Percentiles rank a stretch among this genome's conserved stretches.
Conservation (phyloP, 2,329 filamentous ascomycete genomes). For the Grosmannia serpens region DNA sequence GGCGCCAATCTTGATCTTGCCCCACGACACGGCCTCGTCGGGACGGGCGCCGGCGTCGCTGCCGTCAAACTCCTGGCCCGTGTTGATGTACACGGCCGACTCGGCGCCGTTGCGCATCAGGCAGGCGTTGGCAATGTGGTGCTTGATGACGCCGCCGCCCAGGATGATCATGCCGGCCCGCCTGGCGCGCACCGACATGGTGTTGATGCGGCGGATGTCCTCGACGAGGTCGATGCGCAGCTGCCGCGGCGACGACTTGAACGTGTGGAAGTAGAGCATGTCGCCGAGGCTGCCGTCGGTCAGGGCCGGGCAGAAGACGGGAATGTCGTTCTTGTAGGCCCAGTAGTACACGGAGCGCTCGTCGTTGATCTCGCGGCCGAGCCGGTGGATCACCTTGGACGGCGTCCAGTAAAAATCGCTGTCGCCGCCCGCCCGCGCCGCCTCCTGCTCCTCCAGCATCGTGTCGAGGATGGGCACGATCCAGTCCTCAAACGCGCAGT, state of each 20-base stretch:
- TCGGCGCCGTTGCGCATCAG: conserved; percentile 97
- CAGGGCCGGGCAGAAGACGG: conserved; percentile 90
- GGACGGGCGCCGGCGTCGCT: conserved; percentile 91
- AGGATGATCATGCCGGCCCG: conserved; percentile 90
- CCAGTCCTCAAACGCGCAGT: conserved; percentile 98
- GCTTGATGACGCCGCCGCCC: conserved; percentile 90
- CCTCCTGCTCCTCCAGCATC: conserved; percentile 91
- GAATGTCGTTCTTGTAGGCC: conserved; percentile 94
- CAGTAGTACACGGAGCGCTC: conserved; percentile 91
- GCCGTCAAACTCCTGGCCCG: conserved; percentile 92
- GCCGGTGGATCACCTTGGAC: conserved; percentile 76
- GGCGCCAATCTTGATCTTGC: conserved; percentile 86
- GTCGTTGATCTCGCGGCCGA: conserved; percentile 90
- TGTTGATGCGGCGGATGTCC: conserved; percentile 89
- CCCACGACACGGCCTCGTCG: conserved; percentile 96
- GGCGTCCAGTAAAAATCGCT: conserved; percentile 83
- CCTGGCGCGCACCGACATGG: conserved; percentile 76
- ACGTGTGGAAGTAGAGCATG: conserved; percentile 98
- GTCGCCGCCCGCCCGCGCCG: conserved; percentile 31
- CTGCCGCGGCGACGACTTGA: conserved; percentile 71
- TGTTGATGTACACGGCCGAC: conserved; percentile 95
- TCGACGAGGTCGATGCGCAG: conserved; percentile 85
- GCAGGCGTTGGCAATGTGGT: conserved; percentile 96
- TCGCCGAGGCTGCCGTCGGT: conserved; percentile 93
- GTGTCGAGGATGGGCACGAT: conserved; percentile 86